phyloP scores from a whole-genome alignment of 345 rosid species.

The Corchorus capsularis region DNA sequence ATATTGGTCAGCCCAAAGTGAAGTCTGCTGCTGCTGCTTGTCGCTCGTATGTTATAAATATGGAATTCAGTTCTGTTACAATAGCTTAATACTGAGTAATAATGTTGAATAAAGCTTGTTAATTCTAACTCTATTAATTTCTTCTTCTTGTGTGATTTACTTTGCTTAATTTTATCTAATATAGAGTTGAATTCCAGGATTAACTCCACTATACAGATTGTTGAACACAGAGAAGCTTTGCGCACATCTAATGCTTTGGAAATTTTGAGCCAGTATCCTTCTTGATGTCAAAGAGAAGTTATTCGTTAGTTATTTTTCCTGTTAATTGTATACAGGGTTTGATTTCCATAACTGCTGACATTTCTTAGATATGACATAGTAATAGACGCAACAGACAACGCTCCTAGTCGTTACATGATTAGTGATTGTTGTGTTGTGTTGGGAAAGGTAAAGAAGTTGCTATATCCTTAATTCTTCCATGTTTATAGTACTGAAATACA shows the following conservation, averaged over 20 bases:
- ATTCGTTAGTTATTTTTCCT: neutral
- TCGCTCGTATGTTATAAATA: conserved; percentile 55
- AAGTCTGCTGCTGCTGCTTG: conserved; percentile 93
- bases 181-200: conserved; percentile 47
- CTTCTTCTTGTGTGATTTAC: neutral
- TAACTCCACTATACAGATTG: conserved; percentile 71
- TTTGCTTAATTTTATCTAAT: conserved; percentile 13
- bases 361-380: conserved; percentile 71
- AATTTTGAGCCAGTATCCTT: conserved; percentile 89
- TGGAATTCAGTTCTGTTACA: neutral
- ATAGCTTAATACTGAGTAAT: neutral
- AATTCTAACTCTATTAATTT: neutral
- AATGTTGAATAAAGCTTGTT: neutral
- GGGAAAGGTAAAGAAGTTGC: conserved; percentile 63
- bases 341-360: conserved; percentile 41
- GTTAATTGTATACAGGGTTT: neutral
- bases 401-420: conserved; percentile 97
- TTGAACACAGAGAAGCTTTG: conserved; percentile 77
- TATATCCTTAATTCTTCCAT: neutral
- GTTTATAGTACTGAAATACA: neutral
- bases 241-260: conserved; percentile 89
- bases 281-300: neutral
- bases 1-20: conserved; percentile 86
- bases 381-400: conserved; percentile 94
- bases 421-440: conserved; percentile 92